Evolutionary conservation across 2,329 filamentous ascomycete species (phyloP), one percentile per base, ranked within the genome.

Genomic region (Rosellinia necatrix): DNA sequence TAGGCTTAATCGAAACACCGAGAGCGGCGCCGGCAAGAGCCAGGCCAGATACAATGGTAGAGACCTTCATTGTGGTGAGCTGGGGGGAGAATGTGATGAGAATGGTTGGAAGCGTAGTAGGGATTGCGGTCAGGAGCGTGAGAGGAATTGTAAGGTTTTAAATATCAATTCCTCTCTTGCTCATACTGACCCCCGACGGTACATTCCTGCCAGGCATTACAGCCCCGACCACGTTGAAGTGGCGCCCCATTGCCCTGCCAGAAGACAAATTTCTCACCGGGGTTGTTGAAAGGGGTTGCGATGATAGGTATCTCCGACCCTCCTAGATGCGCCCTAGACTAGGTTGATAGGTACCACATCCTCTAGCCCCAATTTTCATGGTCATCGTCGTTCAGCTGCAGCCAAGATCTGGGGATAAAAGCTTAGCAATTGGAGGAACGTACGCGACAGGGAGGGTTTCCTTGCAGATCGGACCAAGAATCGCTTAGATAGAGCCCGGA

Each of bases 1-100:
- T 34, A 8, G 29, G 37, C 44, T 38, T 53, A 13, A 9, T 37
- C 17, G 22, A 17, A 13, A 46, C 34, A 6, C 17, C n/a, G 30
- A 49, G 52, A 25, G 48, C 53, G 47, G 53, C 47, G 10, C 56
- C 24, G 48, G 47, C 30, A n/a, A 59, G 42, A 17, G 53, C 52
- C 41, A 59, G 44, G 56, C 44, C 21, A 15, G 56, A 56, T 29
- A 43, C 42, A 32, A 59, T 54, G 29, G 37, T 50, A 6, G 56
- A 59, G 52, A 56, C 51, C 56, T 59, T 59, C 56, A 59, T 59
- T 34, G 19, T 52, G 46, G 47, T 17, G 42, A 41, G n/a, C 32
- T 49, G 38, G 7, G 27, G 27, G 37, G 34, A 29, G 32, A 24
- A 25, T 19, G 25, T 37, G 22, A 29, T 10, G 32, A 29, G 15